Conservation (phyloP, 176 grass and related monocot genomes). For the Lolium perenne region DNA sequence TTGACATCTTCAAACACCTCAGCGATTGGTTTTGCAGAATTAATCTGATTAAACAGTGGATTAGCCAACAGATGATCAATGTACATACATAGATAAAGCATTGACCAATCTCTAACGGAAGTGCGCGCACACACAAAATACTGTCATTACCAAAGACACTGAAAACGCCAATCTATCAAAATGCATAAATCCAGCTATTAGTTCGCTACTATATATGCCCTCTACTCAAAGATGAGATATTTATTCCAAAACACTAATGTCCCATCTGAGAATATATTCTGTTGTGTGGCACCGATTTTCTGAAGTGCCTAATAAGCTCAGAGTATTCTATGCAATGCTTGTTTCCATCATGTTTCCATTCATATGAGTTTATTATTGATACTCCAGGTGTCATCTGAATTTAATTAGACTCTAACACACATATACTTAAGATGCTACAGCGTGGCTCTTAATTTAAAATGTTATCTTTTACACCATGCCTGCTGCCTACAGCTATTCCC, state of each 20-base stretch:
- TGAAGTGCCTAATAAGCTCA: not conserved
- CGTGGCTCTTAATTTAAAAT: not conserved
- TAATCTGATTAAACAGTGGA: constrained; percentile 47
- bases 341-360: not conserved
- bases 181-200: constrained; percentile 17
- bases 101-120: constrained; percentile 7
- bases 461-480: not conserved
- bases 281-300: not conserved
- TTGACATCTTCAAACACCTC: constrained; percentile 72
- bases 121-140: not conserved
- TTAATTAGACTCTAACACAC: not conserved
- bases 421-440: not conserved
- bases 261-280: not conserved
- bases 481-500: not conserved
- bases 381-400: not conserved
- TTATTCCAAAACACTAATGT: not conserved
- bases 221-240: constrained; percentile 28
- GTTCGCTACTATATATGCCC: not conserved
- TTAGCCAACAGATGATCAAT: constrained; percentile 36
- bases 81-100: constrained; percentile 1
- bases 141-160: not conserved
- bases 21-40: constrained; percentile 53
- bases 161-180: not conserved
- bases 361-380: constrained; percentile 4
- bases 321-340: not conserved